These are phyloP conservation scores for Aphanocladium album DNA, from an alignment of 2,329 filamentous ascomycete genomes.

Conservation along the genomic window DNA sequence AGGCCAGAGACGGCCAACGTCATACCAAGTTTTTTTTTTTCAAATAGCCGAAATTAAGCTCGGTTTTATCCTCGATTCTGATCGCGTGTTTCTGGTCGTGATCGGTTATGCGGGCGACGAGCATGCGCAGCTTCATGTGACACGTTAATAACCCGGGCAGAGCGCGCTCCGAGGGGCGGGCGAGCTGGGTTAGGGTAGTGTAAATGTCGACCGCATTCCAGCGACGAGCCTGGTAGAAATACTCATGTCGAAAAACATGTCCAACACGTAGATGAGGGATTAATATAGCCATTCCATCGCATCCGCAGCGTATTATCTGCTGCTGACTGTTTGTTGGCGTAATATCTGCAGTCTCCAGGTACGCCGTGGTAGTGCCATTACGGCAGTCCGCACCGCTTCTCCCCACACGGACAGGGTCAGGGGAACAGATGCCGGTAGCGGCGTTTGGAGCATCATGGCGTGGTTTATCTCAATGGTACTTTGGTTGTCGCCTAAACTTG, in stretches of 20 bases:
- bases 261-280: not conserved
- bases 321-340: not conserved
- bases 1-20: no score
- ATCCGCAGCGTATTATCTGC: not conserved
- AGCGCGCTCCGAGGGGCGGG: not conserved
- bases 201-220: no score
- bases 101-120: not conserved
- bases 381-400: not conserved
- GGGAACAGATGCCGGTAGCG: not conserved
- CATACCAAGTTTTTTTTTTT: no score
- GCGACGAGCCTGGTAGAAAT: not conserved
- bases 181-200: conserved; percentile 1
- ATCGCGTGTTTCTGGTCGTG: not conserved
- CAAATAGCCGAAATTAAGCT: not conserved
- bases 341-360: not conserved
- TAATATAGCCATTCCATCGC: not conserved
- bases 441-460: not conserved
- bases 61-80: not conserved
- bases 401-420: not conserved
- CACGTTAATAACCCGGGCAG: conserved; percentile 12
- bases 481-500: not conserved
- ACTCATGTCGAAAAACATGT: not conserved
- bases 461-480: not conserved
- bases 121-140: conserved; percentile 4
- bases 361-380: not conserved